Evolutionary conservation across 345 rosid species (phyloP).

Genomic region (Anacardium occidentale): DNA sequence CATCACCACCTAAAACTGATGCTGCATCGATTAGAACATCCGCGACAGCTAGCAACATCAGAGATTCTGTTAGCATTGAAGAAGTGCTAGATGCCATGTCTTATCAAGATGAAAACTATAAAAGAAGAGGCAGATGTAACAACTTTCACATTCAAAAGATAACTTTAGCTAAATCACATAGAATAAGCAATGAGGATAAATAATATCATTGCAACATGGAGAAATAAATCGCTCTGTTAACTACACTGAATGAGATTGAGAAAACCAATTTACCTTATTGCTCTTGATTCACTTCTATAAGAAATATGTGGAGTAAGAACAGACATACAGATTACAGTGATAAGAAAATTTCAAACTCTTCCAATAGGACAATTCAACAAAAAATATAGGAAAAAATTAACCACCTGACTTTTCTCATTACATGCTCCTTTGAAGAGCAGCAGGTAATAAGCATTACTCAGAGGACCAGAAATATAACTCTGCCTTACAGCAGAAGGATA

Average conservation of each 20-base stretch:
- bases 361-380: neutral
- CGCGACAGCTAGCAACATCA: constrained; percentile 81
- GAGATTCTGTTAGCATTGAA: constrained; percentile 38
- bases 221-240: constrained; percentile 1
- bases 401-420: neutral
- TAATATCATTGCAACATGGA: constrained; percentile 1
- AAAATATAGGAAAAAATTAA: neutral
- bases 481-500: neutral
- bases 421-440: constrained; percentile 1
- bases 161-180: constrained; percentile 16
- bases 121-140: constrained; percentile 20
- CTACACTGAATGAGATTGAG: neutral
- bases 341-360: neutral
- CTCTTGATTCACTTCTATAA: constrained; percentile 3
- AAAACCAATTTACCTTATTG: neutral
- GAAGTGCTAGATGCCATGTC: constrained; percentile 18
- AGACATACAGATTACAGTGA: neutral
- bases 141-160: constrained; percentile 21
- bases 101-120: constrained; percentile 21
- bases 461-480: constrained; percentile 9
- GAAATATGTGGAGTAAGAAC: constrained; percentile 1
- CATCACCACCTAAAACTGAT: constrained; percentile 86
- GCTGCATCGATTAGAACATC: constrained; percentile 94
- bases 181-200: neutral
- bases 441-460: constrained; percentile 10